phyloP scores from a whole-genome alignment of 352 stramenopile species.

The Pythium phragmitis region DNA sequence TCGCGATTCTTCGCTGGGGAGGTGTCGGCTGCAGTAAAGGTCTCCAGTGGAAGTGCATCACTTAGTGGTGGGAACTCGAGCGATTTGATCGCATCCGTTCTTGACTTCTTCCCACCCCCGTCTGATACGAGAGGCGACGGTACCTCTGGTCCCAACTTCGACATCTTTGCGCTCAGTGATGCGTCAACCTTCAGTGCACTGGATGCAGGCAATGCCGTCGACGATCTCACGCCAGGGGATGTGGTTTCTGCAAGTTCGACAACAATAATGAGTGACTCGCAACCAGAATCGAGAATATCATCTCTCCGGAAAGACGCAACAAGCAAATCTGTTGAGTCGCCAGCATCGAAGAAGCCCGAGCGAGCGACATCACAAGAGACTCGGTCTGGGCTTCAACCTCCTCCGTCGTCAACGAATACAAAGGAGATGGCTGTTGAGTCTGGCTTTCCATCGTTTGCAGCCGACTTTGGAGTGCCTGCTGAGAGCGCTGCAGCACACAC shows the following conservation, averaged over 20 bases:
- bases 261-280: neutral
- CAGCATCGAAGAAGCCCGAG: conserved; percentile 13
- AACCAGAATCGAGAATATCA: conserved; percentile 5
- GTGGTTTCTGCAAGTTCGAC: neutral
- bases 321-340: neutral
- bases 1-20: conserved; percentile 18
- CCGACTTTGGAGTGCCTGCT: conserved; percentile 3
- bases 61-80: neutral
- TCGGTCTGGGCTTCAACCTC: conserved; percentile 4
- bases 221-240: conserved; percentile 24
- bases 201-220: conserved; percentile 32
- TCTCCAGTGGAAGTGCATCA: neutral
- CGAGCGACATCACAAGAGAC: neutral
- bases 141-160: conserved; percentile 19
- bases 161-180: conserved; percentile 29
- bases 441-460: conserved; percentile 6
- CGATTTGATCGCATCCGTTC: conserved; percentile 19
- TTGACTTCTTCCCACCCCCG: conserved; percentile 23
- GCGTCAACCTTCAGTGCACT: conserved; percentile 30
- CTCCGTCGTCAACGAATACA: neutral
- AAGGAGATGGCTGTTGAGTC: neutral
- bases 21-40: neutral
- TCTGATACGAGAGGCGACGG: neutral
- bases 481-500: neutral
- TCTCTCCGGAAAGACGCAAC: conserved; percentile 6